These are phyloP conservation scores for Podaxis pistillaris DNA, from an alignment of 768 basidiomycete species.

Conservation along the genomic window DNA sequence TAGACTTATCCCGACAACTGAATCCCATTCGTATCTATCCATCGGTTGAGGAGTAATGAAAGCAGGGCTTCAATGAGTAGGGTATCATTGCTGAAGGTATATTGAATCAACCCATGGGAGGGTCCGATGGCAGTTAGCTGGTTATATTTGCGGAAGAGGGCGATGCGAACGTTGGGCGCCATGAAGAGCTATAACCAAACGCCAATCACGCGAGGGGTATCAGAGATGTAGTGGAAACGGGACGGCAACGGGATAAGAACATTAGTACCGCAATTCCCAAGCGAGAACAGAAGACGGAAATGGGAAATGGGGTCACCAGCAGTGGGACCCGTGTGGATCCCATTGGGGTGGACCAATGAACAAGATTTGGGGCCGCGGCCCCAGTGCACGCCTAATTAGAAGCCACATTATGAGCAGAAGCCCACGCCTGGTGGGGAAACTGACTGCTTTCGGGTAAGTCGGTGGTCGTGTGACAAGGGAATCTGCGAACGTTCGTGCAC, in stretches of 20 bases:
- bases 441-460: background rate
- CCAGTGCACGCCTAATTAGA: background rate
- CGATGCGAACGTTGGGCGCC: conserved; percentile 49
- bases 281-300: conserved; percentile 1
- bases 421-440: background rate
- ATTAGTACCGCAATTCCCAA: conserved; percentile 1
- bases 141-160: conserved; percentile 52
- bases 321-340: conserved; percentile 9
- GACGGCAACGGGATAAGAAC: conserved; percentile 1
- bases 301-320: background rate
- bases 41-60: conserved; percentile 70
- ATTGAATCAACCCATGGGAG: conserved; percentile 61
- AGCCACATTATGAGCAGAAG: background rate
- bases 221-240: background rate
- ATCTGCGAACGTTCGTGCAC: background rate
- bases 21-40: conserved; percentile 62
- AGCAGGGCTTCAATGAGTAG: conserved; percentile 65
- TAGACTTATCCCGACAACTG: conserved; percentile 23
- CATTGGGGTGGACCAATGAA: conserved; percentile 3
- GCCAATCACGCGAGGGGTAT: background rate
- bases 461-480: background rate
- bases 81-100: conserved; percentile 57
- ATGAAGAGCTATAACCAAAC: conserved; percentile 36
- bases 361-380: background rate
- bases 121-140: conserved; percentile 60